phyloP scores from a whole-genome alignment of 2,329 filamentous ascomycete genomes.

The Arthroderma uncinatum region DNA sequence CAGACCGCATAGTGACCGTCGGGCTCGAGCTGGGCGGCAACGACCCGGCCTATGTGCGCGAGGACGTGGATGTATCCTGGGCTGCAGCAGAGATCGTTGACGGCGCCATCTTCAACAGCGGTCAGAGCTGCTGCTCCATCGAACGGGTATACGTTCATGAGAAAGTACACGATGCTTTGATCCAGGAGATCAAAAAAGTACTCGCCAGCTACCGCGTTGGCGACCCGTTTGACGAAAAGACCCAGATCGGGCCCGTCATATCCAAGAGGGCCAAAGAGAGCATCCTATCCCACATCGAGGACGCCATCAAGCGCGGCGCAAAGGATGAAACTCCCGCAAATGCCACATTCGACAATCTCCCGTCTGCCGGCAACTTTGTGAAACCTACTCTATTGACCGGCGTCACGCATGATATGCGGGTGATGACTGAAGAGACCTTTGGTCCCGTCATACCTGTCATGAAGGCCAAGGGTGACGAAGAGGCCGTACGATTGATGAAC shows the following conservation, averaged over 20 bases:
- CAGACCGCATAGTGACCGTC: slow-evolving; percentile 73
- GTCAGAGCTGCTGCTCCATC: slow-evolving; percentile 92
- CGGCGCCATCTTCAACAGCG: slow-evolving; percentile 92
- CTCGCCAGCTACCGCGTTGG: slow-evolving; percentile 73
- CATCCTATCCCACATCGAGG: slow-evolving; percentile 68
- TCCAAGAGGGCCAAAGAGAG: slow-evolving; percentile 65
- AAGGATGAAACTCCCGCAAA: slow-evolving; percentile 76
- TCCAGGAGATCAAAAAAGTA: slow-evolving; percentile 67
- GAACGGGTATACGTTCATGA: slow-evolving; percentile 87
- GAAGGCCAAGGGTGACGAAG: slow-evolving; percentile 68
- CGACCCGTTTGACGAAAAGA: slow-evolving; percentile 69
- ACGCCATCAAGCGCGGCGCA: slow-evolving; percentile 73
- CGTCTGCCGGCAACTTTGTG: slow-evolving; percentile 76
- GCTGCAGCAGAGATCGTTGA: slow-evolving; percentile 91
- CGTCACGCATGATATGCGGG: slow-evolving; percentile 69
- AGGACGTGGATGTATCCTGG: slow-evolving; percentile 80
- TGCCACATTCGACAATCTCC: slow-evolving; percentile 59
- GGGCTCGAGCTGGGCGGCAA: slow-evolving; percentile 90
- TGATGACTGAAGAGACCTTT: slow-evolving; percentile 93
- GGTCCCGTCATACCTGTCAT: slow-evolving; percentile 85
- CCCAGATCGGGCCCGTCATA: slow-evolving; percentile 79
- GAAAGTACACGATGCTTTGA: slow-evolving; percentile 70
- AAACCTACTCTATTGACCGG: slow-evolving; percentile 70
- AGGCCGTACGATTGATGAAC: slow-evolving; percentile 81
- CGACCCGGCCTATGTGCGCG: slow-evolving; percentile 79